Conservation (phyloP, 75 land plant genomes). For the Cupressus sempervirens region DNA sequence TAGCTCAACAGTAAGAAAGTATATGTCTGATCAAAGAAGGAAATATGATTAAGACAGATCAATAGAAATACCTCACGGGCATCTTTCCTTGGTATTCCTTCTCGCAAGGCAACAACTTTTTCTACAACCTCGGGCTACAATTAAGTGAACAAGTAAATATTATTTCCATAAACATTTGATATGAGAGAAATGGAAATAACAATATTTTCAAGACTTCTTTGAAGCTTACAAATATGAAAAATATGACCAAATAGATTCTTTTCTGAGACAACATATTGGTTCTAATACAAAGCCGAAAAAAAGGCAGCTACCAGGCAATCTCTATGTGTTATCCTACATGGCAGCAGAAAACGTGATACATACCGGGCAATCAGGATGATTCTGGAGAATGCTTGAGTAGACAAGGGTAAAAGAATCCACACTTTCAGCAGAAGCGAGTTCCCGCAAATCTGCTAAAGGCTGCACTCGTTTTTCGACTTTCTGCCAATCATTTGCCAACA, state of each 20-base stretch:
- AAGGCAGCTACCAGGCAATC: neutral
- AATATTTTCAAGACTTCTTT: neutral
- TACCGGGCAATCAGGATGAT: conserved; percentile 98
- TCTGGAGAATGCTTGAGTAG: conserved; percentile 84
- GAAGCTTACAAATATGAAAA: neutral
- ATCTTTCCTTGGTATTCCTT: conserved; percentile 96
- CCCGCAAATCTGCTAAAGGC: conserved; percentile 77
- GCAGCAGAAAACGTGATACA: neutral
- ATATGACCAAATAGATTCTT: neutral
- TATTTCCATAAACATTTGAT: neutral
- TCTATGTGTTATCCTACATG: neutral
- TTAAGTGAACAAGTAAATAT: neutral
- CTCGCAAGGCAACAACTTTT: conserved; percentile 76
- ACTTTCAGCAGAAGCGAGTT: conserved; percentile 96
- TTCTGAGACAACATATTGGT: neutral
- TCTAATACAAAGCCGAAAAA: neutral
- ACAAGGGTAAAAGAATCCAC: conserved; percentile 85
- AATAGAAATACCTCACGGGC: conserved; percentile 71
- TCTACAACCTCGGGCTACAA: conserved; percentile 98
- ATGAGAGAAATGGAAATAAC: neutral
- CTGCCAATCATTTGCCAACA: conserved; percentile 31
- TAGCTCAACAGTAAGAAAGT: neutral
- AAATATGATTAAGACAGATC: neutral
- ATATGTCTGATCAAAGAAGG: neutral
- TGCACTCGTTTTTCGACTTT: conserved; percentile 91